These are phyloP conservation scores for Ascodesmis nigricans DNA, from an alignment of 495 filamentous ascomycete genomes.

Conservation along the genomic window DNA sequence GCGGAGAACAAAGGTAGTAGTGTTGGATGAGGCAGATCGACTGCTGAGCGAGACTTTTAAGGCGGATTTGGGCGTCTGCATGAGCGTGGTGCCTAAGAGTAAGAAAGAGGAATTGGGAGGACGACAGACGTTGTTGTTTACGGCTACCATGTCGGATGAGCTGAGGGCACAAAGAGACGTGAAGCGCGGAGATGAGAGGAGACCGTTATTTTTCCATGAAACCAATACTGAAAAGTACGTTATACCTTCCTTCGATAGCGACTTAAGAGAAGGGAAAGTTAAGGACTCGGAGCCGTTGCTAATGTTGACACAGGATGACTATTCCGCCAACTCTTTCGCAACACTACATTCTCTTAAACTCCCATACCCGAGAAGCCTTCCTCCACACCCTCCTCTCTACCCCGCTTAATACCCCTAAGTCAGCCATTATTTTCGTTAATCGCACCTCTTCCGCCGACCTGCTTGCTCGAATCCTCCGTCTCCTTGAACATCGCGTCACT, in stretches of 20 bases:
- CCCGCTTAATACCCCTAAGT: constrained; percentile 45
- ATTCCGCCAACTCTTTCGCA: constrained; percentile 65
- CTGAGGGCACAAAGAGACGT: constrained; percentile 60
- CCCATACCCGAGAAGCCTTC: constrained; percentile 81
- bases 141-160: constrained; percentile 85
- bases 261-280: neutral
- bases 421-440: constrained; percentile 86
- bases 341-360: constrained; percentile 64
- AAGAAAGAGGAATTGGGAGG: constrained; percentile 26
- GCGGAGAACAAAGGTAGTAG: constrained; percentile 54
- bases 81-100: constrained; percentile 51
- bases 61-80: constrained; percentile 61
- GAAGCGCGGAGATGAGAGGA: constrained; percentile 40
- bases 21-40: constrained; percentile 91
- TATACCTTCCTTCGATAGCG: neutral
- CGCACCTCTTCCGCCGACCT: constrained; percentile 70
- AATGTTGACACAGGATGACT: constrained; percentile 25
- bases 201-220: constrained; percentile 71
- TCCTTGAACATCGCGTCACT: constrained; percentile 75
- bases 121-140: constrained; percentile 87
- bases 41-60: constrained; percentile 32
- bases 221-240: constrained; percentile 44
- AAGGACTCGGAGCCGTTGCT: too few species aligned
- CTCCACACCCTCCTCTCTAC: constrained; percentile 77
- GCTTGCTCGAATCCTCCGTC: constrained; percentile 61